Evolutionary conservation across 345 rosid species (phyloP).

Genomic region (thale cress (Arabidopsis thaliana)): TAIR10.1 NC_003074.8:1533501-1534000

Average conservation of each 20-base stretch:
- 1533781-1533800: slow-evolving; percentile 47
- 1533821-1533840: slow-evolving; percentile 53
- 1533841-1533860: slow-evolving; percentile 55
- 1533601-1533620: slow-evolving; percentile 57
- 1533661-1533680: slow-evolving; percentile 47
- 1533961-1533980: too few relatives aligned
- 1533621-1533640: slow-evolving; percentile 54
- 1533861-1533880: slow-evolving; percentile 18
- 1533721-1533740: slow-evolving; percentile 27
- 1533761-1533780: slow-evolving; percentile 50
- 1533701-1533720: slow-evolving; percentile 41
- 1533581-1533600: slow-evolving; percentile 74
- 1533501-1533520: slow-evolving; percentile 56
- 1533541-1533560: slow-evolving; percentile 91
- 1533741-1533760: slow-evolving; percentile 40
- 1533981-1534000: too few relatives aligned
- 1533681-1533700: slow-evolving; percentile 46
- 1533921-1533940: not conserved
- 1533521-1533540: slow-evolving; percentile 98
- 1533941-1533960: not conserved
- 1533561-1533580: slow-evolving; percentile 66
- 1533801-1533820: slow-evolving; percentile 49
- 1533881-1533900: too few relatives aligned
- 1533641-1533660: slow-evolving; percentile 81
- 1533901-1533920: not conserved